These are phyloP conservation scores for Przewalskia tangutica DNA, from an alignment of 257 asterid species.

Conservation along the genomic window DNA sequence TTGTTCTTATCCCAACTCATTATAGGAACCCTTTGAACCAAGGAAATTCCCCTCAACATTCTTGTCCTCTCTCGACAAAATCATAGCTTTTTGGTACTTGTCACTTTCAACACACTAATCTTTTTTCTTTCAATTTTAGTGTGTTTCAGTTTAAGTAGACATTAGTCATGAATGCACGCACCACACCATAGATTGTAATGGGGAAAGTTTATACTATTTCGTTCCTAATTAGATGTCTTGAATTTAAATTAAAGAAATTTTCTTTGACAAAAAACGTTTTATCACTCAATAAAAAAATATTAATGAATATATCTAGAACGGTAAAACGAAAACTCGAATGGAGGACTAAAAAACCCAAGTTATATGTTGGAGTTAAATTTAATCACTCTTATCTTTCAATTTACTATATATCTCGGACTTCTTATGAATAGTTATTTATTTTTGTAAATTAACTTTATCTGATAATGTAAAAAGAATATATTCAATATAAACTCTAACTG, in stretches of 20 bases:
- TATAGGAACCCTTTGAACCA: background rate
- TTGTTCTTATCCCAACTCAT: slow-evolving; percentile 32
- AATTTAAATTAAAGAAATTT: no score
- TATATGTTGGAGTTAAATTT: no score
- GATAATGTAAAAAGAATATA: no score
- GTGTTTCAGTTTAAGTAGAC: background rate
- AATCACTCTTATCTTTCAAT: no score
- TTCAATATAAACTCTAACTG: background rate
- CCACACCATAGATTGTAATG: no score
- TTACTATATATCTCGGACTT: no score
- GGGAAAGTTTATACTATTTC: no score
- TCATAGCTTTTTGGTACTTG: slow-evolving; percentile 20
- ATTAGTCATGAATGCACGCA: background rate
- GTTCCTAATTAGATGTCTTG: no score
- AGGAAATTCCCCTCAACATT: slow-evolving; percentile 9
- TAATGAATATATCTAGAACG: background rate
- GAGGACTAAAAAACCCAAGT: background rate
- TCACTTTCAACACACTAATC: slow-evolving; percentile 7
- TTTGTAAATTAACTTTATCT: no score
- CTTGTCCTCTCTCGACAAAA: slow-evolving; percentile 15
- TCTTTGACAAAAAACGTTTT: no score
- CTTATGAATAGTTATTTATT: no score
- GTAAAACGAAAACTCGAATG: background rate
- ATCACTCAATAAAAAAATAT: no score
- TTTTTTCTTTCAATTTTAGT: background rate